Base-by-base conservation (phyloP, 2,329 filamentous ascomycete genomes). In the Diplocarpon rosae region DNA sequence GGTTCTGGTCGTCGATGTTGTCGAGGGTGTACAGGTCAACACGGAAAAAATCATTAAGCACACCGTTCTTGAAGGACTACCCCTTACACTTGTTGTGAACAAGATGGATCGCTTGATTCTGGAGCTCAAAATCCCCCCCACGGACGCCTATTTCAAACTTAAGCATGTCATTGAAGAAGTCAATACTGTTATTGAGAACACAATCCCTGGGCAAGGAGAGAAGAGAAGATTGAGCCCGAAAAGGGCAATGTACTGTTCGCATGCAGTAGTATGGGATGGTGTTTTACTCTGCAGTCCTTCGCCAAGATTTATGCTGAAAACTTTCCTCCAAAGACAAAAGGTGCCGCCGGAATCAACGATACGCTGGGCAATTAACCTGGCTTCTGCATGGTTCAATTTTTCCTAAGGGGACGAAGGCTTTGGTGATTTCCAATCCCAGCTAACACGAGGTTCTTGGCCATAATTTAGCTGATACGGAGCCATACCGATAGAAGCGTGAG, bases 81-180 rank as follows among this genome's bases (percentile, higher is more conserved):
- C 92, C 1, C 67, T 98, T 55, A 92, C 87, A 0, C 69, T 98
- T 49, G 79, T 98, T 45, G 75, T 98, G 66, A 98, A 96, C 73
- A 98, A 98, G 69, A 83, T 98, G 79, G 92, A 98, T 58, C 80
- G 92, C 17, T 69, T 98, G 48, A 95, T 98, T 50, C 67, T 98
- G 37, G 92, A 98, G 66, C 71, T 98, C 40, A 94, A 94, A 63
- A 73, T 98, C 12, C 92, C 92, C 2, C 92, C 92, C 1, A 86
- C 81, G 53, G 92, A 98, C 62, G 92, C 92, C 11, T 98, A 98
- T 68, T 96, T 95, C 73, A 98, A 98, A 71, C 72, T 98, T 43
- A 96, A 95, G 67, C 89, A 96, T 63, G 88, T 95, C n/a, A 79
- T 98, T 42, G 92, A 98, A 64, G 87, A 96, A 65, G 89, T 98